Conservation (phyloP, 139 green algal species). For the Coelastrella sp. region DNA sequence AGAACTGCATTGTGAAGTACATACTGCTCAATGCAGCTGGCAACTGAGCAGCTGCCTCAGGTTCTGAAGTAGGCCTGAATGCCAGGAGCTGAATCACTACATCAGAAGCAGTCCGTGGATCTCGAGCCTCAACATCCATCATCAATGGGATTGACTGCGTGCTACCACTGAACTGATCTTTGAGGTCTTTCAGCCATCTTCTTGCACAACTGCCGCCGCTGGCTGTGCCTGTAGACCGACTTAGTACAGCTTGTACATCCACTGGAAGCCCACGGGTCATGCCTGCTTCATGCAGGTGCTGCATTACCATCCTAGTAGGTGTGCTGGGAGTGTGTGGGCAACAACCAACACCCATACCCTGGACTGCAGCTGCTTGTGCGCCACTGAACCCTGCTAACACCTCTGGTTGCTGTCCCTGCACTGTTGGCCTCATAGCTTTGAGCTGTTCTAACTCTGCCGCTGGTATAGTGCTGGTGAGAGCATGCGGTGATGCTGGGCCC, state of each 20-base stretch:
- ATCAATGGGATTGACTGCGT: conserved; percentile 38
- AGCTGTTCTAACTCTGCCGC: conserved; percentile 10
- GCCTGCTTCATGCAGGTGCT: conserved; percentile 69
- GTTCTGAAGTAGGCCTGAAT: conserved; percentile 47
- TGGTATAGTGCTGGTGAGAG: conserved; percentile 12
- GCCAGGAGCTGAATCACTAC: conserved; percentile 60
- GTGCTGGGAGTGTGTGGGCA: not conserved
- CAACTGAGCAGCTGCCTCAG: conserved; percentile 58
- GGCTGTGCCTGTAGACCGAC: conserved; percentile 18
- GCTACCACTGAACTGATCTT: not conserved
- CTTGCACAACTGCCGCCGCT: not conserved
- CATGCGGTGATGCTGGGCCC: not conserved
- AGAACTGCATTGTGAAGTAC: conserved; percentile 81
- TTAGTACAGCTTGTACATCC: conserved; percentile 61
- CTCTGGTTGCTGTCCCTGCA: not conserved
- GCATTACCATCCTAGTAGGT: conserved; percentile 60
- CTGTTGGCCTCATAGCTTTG: conserved; percentile 54
- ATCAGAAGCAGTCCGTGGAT: conserved; percentile 63
- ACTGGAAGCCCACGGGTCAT: conserved; percentile 62
- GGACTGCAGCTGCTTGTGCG: conserved; percentile 25
- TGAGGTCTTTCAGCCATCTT: too few relatives aligned
- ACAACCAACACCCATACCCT: not conserved
- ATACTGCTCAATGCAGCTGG: conserved; percentile 52
- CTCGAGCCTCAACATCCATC: conserved; percentile 63
- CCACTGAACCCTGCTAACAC: conserved; percentile 49